Base-by-base conservation (phyloP, 2,329 filamentous ascomycete species). In the Amauroascus niger region DNA sequence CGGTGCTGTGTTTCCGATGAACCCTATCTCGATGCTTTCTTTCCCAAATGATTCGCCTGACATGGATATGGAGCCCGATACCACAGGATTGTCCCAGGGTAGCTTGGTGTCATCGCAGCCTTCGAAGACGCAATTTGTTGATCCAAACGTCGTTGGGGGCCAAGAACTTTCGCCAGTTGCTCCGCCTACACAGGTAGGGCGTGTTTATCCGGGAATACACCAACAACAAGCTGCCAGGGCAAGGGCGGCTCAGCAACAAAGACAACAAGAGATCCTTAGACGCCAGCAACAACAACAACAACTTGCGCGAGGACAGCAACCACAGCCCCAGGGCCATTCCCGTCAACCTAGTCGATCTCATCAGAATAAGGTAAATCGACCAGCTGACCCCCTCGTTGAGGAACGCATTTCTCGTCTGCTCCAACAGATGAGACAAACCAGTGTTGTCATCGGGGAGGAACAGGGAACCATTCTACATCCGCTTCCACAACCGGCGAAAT, bases 381-480 rank as follows among this genome's bases (percentile, higher is more conserved):
- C 67, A 16, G 73, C 79, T 9, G 85, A 89, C 63, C 83, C 85
- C 11, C 78, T 86, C 32, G 83, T 88, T 6, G 90, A 97, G 71
- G 88, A 96, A 72, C 94, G 90, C 69, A 96, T 97, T 62, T 88
- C 88, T 22, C 88, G 93, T 67, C 80, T 97, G 3, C 78, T 97
- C 32, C 90, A 91, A 72, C 88, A 90, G 52, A 95, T 97, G 84
- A 83, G 90, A 62, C 82, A 88, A 62, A 81, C 75, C 60, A 88
- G 86, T 69, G 76, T 80, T 13, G 71, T 75, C 6, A 74, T 77
- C 3, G 71, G 74, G 24, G 75, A 80, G 47, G 75, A 79, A 67
- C 32, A 65, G 66, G 1, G 61, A 60, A 6, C 63, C 63, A 7
- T 30, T 1, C 13, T 63, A 67, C 45, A 61, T 64, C 30, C 77